phyloP scores from a whole-genome alignment of 2,329 filamentous ascomycete genomes.

The Fusarium pininemorale region DNA sequence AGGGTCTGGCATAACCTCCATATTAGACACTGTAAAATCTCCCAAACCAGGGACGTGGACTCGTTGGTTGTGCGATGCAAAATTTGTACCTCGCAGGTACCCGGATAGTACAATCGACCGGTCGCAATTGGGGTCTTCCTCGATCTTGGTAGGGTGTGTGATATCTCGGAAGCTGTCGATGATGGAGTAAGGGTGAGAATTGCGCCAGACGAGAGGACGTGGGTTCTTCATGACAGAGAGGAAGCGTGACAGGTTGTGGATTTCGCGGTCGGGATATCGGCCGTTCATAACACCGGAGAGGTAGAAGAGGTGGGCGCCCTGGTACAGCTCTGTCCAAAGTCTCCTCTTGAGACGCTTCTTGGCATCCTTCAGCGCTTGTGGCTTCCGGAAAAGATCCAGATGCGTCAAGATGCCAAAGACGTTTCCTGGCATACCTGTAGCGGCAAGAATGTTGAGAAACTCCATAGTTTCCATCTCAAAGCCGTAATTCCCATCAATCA shows the following conservation, averaged over 20 bases:
- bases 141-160: conserved; percentile 90
- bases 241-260: conserved; percentile 95
- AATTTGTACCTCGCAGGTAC: conserved; percentile 94
- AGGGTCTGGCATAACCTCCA: conserved; percentile 90
- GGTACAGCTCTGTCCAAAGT: conserved; percentile 96
- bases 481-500: conserved; percentile 98
- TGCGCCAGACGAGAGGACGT: conserved; percentile 93
- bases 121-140: conserved; percentile 89
- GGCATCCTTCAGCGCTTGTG: conserved; percentile 87
- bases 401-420: conserved; percentile 98
- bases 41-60: conserved; percentile 94
- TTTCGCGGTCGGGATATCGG: conserved; percentile 93
- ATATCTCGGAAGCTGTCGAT: conserved; percentile 96
- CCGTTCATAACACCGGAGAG: conserved; percentile 96
- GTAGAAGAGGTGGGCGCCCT: conserved; percentile 97
- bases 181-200: conserved; percentile 92
- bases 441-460: conserved; percentile 92
- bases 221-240: conserved; percentile 99
- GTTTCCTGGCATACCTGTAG: conserved; percentile 97
- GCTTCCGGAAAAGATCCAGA: conserved; percentile 93
- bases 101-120: conserved; percentile 91
- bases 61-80: conserved; percentile 82
- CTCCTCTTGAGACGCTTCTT: conserved; percentile 97
- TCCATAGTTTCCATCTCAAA: conserved; percentile 99
- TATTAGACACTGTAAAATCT: conserved; percentile 82